Evolutionary conservation across 73 alveolate species (phyloP).

Genomic region (Uronychia setigera): DNA sequence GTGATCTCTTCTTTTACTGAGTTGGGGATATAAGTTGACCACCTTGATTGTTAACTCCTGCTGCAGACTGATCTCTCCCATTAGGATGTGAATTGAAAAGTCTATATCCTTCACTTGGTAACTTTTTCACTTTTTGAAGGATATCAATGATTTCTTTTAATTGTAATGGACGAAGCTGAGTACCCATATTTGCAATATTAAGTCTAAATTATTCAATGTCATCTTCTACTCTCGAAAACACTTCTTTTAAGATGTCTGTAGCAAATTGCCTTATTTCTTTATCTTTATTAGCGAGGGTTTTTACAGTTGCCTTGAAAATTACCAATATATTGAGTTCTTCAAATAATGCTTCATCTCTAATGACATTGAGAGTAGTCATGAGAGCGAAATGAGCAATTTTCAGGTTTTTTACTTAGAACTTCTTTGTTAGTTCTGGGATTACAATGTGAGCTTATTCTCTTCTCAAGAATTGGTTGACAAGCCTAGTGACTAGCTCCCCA

Average conservation of each 20-base stretch:
- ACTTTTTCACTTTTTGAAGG: conserved; percentile 1
- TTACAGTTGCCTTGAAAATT: conserved; percentile 18
- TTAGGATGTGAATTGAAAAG: too few relatives aligned
- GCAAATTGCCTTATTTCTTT: conserved; percentile 42
- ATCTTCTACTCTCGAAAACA: conserved; percentile 42
- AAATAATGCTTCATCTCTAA: background rate
- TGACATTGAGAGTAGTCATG: conserved; percentile 1
- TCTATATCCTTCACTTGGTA: background rate
- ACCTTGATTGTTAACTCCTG: background rate
- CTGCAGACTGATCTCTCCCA: too few relatives aligned
- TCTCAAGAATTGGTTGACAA: conserved; percentile 16
- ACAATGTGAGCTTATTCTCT: conserved; percentile 26
- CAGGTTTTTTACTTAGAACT: conserved; percentile 31
- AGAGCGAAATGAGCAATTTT: conserved; percentile 37
- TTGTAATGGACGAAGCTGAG: conserved; percentile 38
- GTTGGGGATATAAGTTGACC: background rate
- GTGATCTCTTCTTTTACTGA: conserved; percentile 7
- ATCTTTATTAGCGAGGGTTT: conserved; percentile 22
- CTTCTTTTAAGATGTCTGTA: conserved; percentile 1
- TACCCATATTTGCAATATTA: conserved; percentile 21
- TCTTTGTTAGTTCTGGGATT: conserved; percentile 44
- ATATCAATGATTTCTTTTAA: conserved; percentile 33
- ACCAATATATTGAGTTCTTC: conserved; percentile 7
- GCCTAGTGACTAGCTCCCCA: conserved; percentile 29
- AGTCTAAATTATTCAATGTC: conserved; percentile 23